Percentiles rank a stretch among this genome's conserved stretches.
phyloP scores from a whole-genome alignment of 1,139 yeast genomes.

The Kodamaea fungicola region DNA sequence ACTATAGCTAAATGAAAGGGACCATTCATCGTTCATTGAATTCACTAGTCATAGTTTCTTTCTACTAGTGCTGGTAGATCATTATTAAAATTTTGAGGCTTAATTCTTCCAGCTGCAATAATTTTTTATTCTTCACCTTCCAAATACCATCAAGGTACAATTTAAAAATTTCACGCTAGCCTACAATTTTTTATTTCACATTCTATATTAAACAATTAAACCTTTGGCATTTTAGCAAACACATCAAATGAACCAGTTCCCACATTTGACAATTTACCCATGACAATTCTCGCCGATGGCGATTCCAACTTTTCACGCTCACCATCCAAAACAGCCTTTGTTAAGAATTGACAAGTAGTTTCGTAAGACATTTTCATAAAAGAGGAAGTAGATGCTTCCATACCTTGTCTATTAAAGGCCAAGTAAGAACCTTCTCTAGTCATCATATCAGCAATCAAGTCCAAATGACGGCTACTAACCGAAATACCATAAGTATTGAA shows the following conservation, averaged over 20 bases:
- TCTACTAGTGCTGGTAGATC: too few relatives aligned
- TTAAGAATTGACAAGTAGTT: constrained; percentile 95
- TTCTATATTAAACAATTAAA: constrained; percentile 5
- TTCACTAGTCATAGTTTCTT: too few relatives aligned
- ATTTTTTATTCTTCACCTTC: too few relatives aligned
- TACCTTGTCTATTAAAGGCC: constrained; percentile 98
- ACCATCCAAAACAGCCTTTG: constrained; percentile 92
- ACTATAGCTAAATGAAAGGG: too few relatives aligned
- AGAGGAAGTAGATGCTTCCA: constrained; percentile 91
- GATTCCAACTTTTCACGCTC: constrained; percentile 85
- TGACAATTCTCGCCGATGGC: constrained; percentile 92
- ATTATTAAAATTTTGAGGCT: too few relatives aligned
- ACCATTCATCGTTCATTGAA: too few relatives aligned
- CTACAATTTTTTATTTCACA: constrained; percentile 1
- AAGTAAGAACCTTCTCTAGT: constrained; percentile 96
- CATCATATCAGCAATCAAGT: constrained; percentile 98
- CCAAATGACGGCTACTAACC: constrained; percentile 91
- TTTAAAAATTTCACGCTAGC: not conserved
- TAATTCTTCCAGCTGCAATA: too few relatives aligned
- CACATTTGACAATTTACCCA: constrained; percentile 86
- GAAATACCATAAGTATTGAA: constrained; percentile 95
- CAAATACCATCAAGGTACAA: too few relatives aligned
- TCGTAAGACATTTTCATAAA: constrained; percentile 99
- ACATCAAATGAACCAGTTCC: constrained; percentile 98
- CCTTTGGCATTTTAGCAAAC: constrained; percentile 58